These are phyloP conservation scores for Phytopythium sindhum DNA, from an alignment of 352 stramenopile species.

Conservation along the genomic window DNA sequence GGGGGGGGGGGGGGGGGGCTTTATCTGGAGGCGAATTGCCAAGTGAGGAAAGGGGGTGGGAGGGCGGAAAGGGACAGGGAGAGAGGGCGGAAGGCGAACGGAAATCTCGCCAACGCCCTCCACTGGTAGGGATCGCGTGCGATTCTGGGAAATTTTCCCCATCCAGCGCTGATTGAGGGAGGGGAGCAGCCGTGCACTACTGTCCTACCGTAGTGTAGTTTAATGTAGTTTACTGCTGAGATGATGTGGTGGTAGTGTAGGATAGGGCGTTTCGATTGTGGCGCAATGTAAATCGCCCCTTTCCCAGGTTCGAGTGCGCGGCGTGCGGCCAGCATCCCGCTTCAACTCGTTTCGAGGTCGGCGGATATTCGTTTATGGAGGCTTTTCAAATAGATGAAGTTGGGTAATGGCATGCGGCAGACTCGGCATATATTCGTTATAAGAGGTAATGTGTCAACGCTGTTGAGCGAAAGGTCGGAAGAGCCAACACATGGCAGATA, in stretches of 20 bases:
- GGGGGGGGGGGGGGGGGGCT: conserved; percentile 9
- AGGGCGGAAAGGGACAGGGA: neutral
- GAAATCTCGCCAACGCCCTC: neutral
- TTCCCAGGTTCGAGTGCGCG: neutral
- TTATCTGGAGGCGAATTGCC: conserved; percentile 16
- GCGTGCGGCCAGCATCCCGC: neutral
- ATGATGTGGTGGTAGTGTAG: too few relatives aligned
- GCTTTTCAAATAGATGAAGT: neutral
- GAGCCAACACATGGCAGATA: neutral
- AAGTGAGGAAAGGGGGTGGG: conserved; percentile 11
- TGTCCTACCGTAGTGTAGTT: neutral
- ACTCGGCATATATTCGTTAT: neutral
- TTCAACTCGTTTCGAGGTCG: neutral
- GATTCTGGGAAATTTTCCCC: neutral
- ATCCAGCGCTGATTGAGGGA: neutral
- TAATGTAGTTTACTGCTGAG: too few relatives aligned
- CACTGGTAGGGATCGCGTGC: neutral
- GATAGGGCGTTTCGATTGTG: neutral
- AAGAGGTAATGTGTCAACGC: neutral
- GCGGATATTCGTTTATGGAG: neutral
- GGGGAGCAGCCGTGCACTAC: too few relatives aligned
- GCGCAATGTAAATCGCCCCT: neutral
- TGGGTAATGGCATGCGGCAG: neutral
- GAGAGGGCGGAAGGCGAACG: neutral
- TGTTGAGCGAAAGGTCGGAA: neutral